Evolutionary conservation across 306 rosid species (phyloP).

Genomic region (Datisca glomerata): DNA sequence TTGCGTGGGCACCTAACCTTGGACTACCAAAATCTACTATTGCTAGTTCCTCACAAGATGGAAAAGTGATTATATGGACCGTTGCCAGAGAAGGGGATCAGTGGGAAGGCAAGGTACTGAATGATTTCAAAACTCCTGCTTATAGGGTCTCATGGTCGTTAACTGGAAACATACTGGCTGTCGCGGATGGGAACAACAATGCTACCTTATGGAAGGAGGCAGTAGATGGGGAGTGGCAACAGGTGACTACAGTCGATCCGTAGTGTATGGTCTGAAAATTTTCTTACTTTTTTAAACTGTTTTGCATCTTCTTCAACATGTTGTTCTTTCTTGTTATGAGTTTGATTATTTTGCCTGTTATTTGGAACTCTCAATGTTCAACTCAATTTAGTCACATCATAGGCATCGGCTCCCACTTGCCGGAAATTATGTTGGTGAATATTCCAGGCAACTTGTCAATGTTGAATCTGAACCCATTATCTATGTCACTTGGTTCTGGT

Average conservation of each 20-base stretch:
- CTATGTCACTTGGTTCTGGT: too few relatives aligned
- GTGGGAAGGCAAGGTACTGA: conserved; percentile 70
- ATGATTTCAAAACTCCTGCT: conserved; percentile 62
- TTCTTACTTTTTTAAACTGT: too few relatives aligned
- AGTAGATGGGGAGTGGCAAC: conserved; percentile 84
- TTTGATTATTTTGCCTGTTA: too few relatives aligned
- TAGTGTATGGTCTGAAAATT: too few relatives aligned
- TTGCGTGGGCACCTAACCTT: conserved; percentile 89
- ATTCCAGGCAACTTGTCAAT: too few relatives aligned
- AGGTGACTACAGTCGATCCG: conserved; percentile 66
- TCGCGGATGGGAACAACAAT: conserved; percentile 71
- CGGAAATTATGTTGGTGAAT: too few relatives aligned
- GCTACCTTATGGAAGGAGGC: conserved; percentile 84
- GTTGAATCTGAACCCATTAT: too few relatives aligned
- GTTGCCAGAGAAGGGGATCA: conserved; percentile 74
- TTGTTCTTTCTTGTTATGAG: too few relatives aligned
- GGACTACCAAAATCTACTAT: conserved; percentile 81
- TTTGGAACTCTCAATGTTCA: too few relatives aligned
- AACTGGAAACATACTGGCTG: conserved; percentile 80
- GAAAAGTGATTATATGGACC: conserved; percentile 69
- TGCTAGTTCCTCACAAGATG: conserved; percentile 79
- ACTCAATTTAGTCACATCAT: too few relatives aligned
- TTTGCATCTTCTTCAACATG: too few relatives aligned
- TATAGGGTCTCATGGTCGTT: conserved; percentile 89
- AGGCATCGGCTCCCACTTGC: too few relatives aligned